Evolutionary conservation across 805 yeast genomes (phyloP), one percentile per base, ranked within the genome.

Genomic region (Ogataea populi-albae): DNA sequence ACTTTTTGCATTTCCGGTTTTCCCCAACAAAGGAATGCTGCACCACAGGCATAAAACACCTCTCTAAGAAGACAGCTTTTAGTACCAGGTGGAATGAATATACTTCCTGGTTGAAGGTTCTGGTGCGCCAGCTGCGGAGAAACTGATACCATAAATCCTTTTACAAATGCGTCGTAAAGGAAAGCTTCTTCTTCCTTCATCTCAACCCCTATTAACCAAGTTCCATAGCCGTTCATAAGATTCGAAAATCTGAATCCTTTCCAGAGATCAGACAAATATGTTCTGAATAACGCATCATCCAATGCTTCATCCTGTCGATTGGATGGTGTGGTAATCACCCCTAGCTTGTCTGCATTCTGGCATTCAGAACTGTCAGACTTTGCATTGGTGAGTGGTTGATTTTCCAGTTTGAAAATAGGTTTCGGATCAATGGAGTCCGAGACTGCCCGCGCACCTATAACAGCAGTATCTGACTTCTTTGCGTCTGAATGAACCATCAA

Each of bases 41-140:
- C 63, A 2, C 71, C 72, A 47, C 71, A 66, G 8, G 68, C 62
- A 25, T 52, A 47, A 7, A 65, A 65, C 3, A 65, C 54, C 18
- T 55, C 55, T 23, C 54, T 47, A 31, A 65, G 42, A 4, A 31
- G 10, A 5, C 17, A 11, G 20, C 27, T 65, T 6, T 39, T 30
- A 5, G 54, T 37, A 6, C 64, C 61, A 6, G 59, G 56, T 1
- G 71, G 69, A 1, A 68, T 47, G 41, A 68, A 68, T 1, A 68
- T 62, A 0, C 68, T 63, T 1, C 57, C 58, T 1, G 73, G 68
- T 8, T 69, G 65, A 5, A 69, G 45, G 10, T 53, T 47, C 2
- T 64, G 61, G 39, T 67, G 71, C 0, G 72, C 62, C 24, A 60
- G 47, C 38, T 68, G 71, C 1, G 74, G 70, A 1, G 69, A 65